A percentile compares a stretch with the other conserved stretches of the same genome.
Conservation (phyloP, 345 rosid genomes). For the Cardamine chenopodiifolia region DNA sequence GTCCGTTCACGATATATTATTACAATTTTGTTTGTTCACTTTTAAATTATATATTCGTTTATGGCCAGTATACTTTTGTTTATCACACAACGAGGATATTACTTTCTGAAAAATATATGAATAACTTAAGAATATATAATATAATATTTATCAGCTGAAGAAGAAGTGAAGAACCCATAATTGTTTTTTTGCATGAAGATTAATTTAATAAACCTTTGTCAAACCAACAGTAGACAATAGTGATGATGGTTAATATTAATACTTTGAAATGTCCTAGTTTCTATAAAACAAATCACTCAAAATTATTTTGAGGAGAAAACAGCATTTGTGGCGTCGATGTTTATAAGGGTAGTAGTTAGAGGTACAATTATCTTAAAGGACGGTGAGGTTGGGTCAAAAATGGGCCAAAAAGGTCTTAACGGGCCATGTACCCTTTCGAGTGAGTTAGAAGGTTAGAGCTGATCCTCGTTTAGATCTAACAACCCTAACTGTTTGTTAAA, state of each 20-base stretch:
- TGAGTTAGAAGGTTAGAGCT: neutral
- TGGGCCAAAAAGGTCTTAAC: conserved; percentile 12
- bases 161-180: neutral
- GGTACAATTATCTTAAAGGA: neutral
- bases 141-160: neutral
- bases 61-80: neutral
- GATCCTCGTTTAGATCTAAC: neutral
- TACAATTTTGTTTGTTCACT: neutral
- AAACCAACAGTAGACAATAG: neutral
- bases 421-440: neutral
- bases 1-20: neutral
- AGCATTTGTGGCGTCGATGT: too few relatives aligned
- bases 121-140: too few relatives aligned
- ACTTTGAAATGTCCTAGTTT: neutral
- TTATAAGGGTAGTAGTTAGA: too few relatives aligned
- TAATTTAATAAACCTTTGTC: neutral
- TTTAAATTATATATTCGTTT: neutral
- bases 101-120: too few relatives aligned
- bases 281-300: neutral
- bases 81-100: neutral
- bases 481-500: conserved; percentile 43
- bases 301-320: neutral
- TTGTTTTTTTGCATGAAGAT: neutral
- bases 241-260: neutral
- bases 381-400: conserved; percentile 15